Base-by-base conservation (phyloP, 768 basidiomycete genomes). In the Chlorophyllum brunneum region DNA sequence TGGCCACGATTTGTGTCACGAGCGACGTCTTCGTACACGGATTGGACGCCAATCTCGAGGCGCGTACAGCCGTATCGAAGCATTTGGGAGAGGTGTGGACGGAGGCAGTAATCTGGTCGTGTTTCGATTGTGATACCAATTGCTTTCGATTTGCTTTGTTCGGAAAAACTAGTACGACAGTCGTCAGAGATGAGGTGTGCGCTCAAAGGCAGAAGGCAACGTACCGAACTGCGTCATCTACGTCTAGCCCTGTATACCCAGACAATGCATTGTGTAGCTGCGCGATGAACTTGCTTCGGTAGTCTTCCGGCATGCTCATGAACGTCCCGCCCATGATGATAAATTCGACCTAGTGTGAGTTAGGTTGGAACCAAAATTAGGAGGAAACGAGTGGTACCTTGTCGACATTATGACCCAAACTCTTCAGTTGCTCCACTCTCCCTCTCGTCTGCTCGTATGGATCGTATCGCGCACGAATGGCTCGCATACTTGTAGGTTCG, bases 71-170 rank as follows among this genome's bases (percentile, higher is more conserved):
- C 97, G 63, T 99, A 99, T 8, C 97, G 86, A 49, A 99, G 86
- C 97, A 99, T 98, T 68, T 98, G 94, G 65, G 92, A 94, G 36
- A 99, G 76, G 75, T 99, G 97, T 2, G 97, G 97, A 41, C 91
- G 87, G 33, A 99, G 77, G 63, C 97, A 99, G 67, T 99, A 99
- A 66, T 99, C 97, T 20, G 97, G 97, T 30, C 97, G 78, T 9
- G 97, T 99, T 71, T 99, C 97, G 54, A 99, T 98, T 1, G 97
- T 99, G 62, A 99, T 98, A 0, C 97, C 97, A 36, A 99, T 98
- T 4, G 93, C 95, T 67, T 98, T 99, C 30, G 93, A 94, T 73
- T 95, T 97, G 67, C 93, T 92, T 67, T 92, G 92, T 63, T 98
- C 95, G 5, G 95, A 98, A 63, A 90, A 97, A 49, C 89, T 91